These are phyloP conservation scores for Candida sojae DNA, from an alignment of 1,139 yeast species.

Conservation along the genomic window DNA sequence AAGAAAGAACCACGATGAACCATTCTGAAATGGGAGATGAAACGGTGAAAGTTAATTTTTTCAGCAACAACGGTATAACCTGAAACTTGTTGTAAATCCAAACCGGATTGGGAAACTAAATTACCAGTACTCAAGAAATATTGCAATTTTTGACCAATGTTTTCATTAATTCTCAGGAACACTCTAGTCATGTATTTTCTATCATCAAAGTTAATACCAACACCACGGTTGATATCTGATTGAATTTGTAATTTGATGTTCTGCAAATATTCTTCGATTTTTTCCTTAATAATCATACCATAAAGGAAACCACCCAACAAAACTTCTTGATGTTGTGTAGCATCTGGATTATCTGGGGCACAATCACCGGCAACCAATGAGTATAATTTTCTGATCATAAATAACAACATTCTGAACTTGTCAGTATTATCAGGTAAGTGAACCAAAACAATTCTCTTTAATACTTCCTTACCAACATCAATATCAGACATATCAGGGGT, in stretches of 20 bases:
- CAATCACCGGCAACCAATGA: conserved; percentile 96
- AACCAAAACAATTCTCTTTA: conserved; percentile 83
- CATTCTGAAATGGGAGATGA: conserved; percentile 97
- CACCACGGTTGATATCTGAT: conserved; percentile 78
- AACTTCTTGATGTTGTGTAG: conserved; percentile 98
- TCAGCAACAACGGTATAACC: conserved; percentile 99
- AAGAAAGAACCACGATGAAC: conserved; percentile 99
- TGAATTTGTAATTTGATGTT: conserved; percentile 72
- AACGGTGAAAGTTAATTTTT: conserved; percentile 94
- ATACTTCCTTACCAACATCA: conserved; percentile 86
- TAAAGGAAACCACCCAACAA: conserved; percentile 93
- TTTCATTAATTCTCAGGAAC: conserved; percentile 80
- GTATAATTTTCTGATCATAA: conserved; percentile 94
- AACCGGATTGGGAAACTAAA: conserved; percentile 93
- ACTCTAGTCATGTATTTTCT: conserved; percentile 81
- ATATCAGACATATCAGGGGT: conserved; percentile 85
- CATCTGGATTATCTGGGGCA: conserved; percentile 97
- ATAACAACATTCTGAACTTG: conserved; percentile 82
- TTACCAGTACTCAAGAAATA: conserved; percentile 97
- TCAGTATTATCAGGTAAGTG: conserved; percentile 74
- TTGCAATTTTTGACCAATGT: conserved; percentile 91
- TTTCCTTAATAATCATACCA: conserved; percentile 96
- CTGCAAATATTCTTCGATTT: conserved; percentile 88
- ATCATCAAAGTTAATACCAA: conserved; percentile 82
- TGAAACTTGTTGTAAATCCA: conserved; percentile 96